phyloP scores from a whole-genome alignment of 345 rosid species.

The Tarenaya hassleriana region DNA sequence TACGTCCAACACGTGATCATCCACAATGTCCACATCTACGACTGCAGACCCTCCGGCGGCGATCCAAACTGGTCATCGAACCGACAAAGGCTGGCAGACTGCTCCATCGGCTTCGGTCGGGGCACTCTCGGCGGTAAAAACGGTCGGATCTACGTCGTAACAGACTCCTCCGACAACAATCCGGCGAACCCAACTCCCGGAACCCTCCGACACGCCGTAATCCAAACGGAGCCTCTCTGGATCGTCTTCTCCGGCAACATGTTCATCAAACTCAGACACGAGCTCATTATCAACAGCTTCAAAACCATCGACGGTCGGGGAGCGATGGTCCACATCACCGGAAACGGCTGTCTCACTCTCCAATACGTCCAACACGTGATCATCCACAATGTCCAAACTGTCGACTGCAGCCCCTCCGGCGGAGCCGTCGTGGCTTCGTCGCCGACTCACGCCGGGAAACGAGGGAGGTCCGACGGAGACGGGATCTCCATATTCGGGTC shows the following conservation, averaged over 20 bases:
- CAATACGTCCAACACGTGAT: conserved; percentile 65
- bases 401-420: conserved; percentile 72
- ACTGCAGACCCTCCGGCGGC: conserved; percentile 68
- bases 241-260: conserved; percentile 58
- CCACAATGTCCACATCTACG: conserved; percentile 59
- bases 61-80: conserved; percentile 52
- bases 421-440: conserved; percentile 50
- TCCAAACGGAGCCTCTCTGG: conserved; percentile 77
- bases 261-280: conserved; percentile 58
- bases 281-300: conserved; percentile 66
- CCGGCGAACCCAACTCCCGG: conserved; percentile 62
- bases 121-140: conserved; percentile 60
- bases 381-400: conserved; percentile 72
- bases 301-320: conserved; percentile 89
- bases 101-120: conserved; percentile 64
- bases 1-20: conserved; percentile 53
- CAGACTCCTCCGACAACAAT: conserved; percentile 73
- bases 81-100: conserved; percentile 60
- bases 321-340: conserved; percentile 52
- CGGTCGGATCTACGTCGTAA: conserved; percentile 69
- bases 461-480: conserved; percentile 76
- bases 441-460: conserved; percentile 47
- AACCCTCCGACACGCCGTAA: conserved; percentile 65
- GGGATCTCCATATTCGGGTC: conserved; percentile 72
- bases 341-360: conserved; percentile 65